Percentiles rank a stretch among this genome's conserved stretches.
Conservation (phyloP, 1,139 yeast species). For the Kazachstania sp. region DNA sequence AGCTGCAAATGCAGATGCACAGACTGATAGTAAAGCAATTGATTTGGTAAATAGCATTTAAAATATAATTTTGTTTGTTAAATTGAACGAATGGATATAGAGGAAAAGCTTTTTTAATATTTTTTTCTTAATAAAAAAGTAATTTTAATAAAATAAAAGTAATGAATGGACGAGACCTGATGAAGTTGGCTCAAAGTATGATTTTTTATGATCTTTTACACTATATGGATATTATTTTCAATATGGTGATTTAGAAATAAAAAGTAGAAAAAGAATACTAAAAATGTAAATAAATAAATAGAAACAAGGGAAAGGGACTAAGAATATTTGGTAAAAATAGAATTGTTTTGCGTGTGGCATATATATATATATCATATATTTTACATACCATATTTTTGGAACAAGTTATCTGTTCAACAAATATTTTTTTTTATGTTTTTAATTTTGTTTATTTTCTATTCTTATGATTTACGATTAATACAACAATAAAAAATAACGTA, state of each 20-base stretch:
- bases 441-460: not conserved
- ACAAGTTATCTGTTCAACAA: not conserved
- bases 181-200: constrained; percentile 15
- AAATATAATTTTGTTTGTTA: not conserved
- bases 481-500: not conserved
- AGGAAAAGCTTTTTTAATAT: not conserved
- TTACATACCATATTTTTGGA: not conserved
- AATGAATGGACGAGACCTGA: constrained; percentile 30
- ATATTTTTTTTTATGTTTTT: not conserved
- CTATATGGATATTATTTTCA: not conserved
- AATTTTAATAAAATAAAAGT: not conserved
- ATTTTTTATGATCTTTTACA: not conserved
- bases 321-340: not conserved
- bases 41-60: constrained; percentile 17
- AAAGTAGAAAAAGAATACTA: no score
- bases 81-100: not conserved
- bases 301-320: not conserved
- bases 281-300: not conserved
- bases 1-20: constrained; percentile 17
- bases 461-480: not conserved
- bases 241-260: not conserved
- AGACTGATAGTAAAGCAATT: constrained; percentile 12
- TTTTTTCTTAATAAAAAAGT: not conserved
- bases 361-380: not conserved
- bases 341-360: not conserved